phyloP scores from a whole-genome alignment of 164 flowering plant genomes.

The Umbilicus rupestris region DNA sequence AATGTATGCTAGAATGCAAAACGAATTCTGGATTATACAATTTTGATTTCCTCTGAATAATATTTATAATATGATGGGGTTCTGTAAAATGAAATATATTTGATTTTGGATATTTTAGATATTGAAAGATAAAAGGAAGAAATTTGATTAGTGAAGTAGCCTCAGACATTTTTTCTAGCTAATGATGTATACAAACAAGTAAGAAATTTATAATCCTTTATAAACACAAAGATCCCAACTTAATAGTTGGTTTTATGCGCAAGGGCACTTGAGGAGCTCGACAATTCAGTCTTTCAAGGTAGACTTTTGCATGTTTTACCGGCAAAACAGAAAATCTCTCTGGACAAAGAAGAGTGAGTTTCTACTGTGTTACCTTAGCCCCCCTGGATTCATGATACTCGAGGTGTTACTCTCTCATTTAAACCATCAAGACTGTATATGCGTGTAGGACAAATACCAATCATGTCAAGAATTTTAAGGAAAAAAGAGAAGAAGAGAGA shows the following conservation, averaged over 20 bases:
- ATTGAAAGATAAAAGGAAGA: not conserved
- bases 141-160: not conserved
- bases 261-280: constrained; percentile 86
- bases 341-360: constrained; percentile 53
- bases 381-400: not conserved
- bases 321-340: constrained; percentile 39
- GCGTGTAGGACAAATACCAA: not conserved
- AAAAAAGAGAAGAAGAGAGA: constrained; percentile 54
- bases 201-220: no score
- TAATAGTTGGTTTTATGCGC: constrained; percentile 11
- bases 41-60: no score
- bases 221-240: not conserved
- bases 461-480: constrained; percentile 49
- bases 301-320: constrained; percentile 81
- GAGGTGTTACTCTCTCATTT: not conserved
- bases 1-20: no score
- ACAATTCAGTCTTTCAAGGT: constrained; percentile 85
- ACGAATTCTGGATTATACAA: not conserved
- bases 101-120: not conserved
- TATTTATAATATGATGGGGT: no score
- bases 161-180: not conserved
- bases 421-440: not conserved
- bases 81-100: not conserved
- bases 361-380: not conserved
- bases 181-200: no score